Evolutionary conservation across 352 stramenopile species (phyloP).

Genomic region (Globisporangium spinosum): DNA sequence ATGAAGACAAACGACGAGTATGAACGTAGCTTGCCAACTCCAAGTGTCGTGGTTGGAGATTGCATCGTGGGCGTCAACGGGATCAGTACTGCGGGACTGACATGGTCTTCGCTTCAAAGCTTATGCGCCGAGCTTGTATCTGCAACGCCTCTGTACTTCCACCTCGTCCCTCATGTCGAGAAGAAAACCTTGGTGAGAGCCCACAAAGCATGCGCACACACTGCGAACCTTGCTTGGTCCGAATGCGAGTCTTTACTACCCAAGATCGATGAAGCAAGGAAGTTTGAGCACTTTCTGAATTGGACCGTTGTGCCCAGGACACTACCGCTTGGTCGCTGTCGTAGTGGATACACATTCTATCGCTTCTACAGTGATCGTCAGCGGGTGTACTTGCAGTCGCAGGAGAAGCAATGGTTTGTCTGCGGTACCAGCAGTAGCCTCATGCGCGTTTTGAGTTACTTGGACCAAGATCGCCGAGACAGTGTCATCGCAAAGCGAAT

Average conservation of each 20-base stretch:
- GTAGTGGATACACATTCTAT: conserved; percentile 50
- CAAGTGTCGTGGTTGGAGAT: conserved; percentile 41
- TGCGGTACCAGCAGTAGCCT: conserved; percentile 29
- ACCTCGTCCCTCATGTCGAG: conserved; percentile 34
- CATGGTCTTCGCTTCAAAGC: conserved; percentile 38
- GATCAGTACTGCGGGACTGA: conserved; percentile 35
- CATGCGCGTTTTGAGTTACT: conserved; percentile 41
- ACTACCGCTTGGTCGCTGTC: conserved; percentile 52
- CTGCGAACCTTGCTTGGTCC: conserved; percentile 59
- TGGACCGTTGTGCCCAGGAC: conserved; percentile 58
- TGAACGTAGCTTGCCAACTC: conserved; percentile 3
- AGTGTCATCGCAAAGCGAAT: conserved; percentile 29
- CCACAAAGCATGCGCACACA: conserved; percentile 56
- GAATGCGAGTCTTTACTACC: conserved; percentile 49
- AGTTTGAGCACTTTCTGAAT: conserved; percentile 64
- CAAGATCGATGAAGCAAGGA: conserved; percentile 41
- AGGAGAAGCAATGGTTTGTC: conserved; percentile 45
- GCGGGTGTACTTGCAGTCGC: conserved; percentile 50
- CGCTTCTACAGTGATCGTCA: conserved; percentile 57
- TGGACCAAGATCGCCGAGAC: conserved; percentile 39
- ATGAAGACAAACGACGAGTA: conserved; percentile 4
- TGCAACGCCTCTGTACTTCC: conserved; percentile 38
- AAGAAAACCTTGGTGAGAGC: conserved; percentile 34
- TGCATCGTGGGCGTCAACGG: conserved; percentile 67
- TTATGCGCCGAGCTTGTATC: conserved; percentile 32